Base-by-base conservation (phyloP, 2,329 filamentous ascomycete species). In the Penicillium fuscoglaucum region DNA sequence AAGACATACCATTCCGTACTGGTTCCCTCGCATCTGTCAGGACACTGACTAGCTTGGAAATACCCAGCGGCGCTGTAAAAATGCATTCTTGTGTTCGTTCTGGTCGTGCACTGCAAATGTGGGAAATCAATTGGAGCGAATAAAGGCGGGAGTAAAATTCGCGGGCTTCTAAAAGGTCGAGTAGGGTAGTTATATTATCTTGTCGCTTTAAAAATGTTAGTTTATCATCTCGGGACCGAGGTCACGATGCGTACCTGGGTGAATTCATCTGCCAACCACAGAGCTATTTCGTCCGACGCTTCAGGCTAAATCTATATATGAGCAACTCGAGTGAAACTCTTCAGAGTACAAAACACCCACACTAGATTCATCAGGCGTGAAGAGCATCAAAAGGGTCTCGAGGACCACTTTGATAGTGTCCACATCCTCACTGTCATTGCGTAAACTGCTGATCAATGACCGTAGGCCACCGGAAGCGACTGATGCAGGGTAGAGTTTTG, bases 221-320 rank as follows among this genome's bases (percentile, higher is more conserved):
- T 74, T 72, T 44, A 55, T 41, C 61, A 62, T 46, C 57, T 39
- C 50, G 57, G 7, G 53, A n/a, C 46, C 17, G 57, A 59, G 48
- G 49, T 43, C 43, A 33, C 17, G 70, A 52, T 44, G 10, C 77
- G 64, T 80, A 88, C 86, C 82, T 96, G 93, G 35, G 95, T 97
- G 74, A 99, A 99, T 76, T 98, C 93, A 77, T 99, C 95, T 54
- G 95, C 95, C 59, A 99, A 83, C 92, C 95, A 99, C 29, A 98
- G 81, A 19, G 90, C 90, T 68, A 99, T 96, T 76, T 99, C 95
- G 64, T 98, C 93, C 15, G 93, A 96, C 54, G 93, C 91, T 82
- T 98, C 93, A 33, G 91, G 81, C 91, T 96, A 62, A 28, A 10
- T 61, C 44, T 37, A 24, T 50, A 43, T 46, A 57, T 74, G 61